Evolutionary conservation across 345 rosid species (phyloP), one percentile per base, ranked within the genome.

Genomic region (Moricandia arvensis): DNA sequence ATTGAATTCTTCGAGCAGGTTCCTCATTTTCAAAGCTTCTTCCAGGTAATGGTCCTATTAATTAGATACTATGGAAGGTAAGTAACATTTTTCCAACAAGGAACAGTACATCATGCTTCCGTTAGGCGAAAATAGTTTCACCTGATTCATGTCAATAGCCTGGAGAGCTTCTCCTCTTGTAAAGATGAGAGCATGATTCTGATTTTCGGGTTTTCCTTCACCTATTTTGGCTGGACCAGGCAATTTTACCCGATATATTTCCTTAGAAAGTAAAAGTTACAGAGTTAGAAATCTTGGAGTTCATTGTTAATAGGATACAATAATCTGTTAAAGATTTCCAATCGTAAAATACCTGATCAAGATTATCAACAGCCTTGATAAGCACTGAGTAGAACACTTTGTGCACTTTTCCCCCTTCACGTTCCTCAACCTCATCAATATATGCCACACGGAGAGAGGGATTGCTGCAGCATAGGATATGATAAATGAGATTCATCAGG

Each of bases 101-200:
- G 4, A 33, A 34, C 60, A 35, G 30, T 61, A 30, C 27, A 59
- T 8, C 38, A 72, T 47, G 57, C 12, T 54, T 45, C 27, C 0
- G 26, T 49, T 27, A 41, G 69, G 47, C 35, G 5, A 31, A 26
- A 34, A 26, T 59, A 62, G 21, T 65, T 59, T 78, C 78, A 88
- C 98, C 87, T 95, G 99, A 81, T 95, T 92, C 98, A 95, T 95
- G 84, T 95, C 99, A 82, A 95, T 95, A 59, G 96, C 81, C 74
- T 90, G 98, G 73, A 95, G 92, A 81, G 99, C 98, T 88, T 92
- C 99, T 74, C 97, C 99, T 60, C 99, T 86, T 47, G 97, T 95
- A 72, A 95, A 92, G 61, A 95, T 55, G 71, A 89, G 76, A 17
- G 99, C 98, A 81, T 95, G 99, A 69, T 90, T 95, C 84, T 95